Conservation (phyloP, 2,329 filamentous ascomycete genomes). For the Ophiocordyceps camponoti-saundersi region DNA sequence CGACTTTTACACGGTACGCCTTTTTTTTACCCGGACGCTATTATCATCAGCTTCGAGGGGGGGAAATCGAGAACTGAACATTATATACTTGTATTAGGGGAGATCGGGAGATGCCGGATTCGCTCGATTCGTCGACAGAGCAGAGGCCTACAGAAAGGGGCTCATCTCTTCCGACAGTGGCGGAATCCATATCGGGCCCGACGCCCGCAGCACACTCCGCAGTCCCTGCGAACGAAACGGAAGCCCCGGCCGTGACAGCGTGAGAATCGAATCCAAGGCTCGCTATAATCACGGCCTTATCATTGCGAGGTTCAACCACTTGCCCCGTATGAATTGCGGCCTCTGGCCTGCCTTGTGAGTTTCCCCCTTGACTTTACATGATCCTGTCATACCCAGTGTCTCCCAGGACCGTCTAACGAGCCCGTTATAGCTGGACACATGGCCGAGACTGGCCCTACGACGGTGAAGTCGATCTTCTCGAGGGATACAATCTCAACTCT, state of each 20-base stretch:
- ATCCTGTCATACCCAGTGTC: not conserved
- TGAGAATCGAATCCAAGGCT: constrained; percentile 47
- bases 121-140: constrained; percentile 32
- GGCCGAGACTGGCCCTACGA: not conserved
- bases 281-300: constrained; percentile 50
- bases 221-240: constrained; percentile 1
- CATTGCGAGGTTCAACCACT: constrained; percentile 51
- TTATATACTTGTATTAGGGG: constrained; percentile 2
- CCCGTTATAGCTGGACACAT: not conserved
- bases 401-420: not conserved
- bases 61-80: constrained; percentile 1
- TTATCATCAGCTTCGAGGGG: not conserved
- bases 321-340: constrained; percentile 49
- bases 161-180: constrained; percentile 15
- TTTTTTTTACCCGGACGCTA: not conserved
- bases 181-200: constrained; percentile 22
- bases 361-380: not conserved
- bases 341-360: constrained; percentile 53
- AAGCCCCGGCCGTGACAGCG: constrained; percentile 30
- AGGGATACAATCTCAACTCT: not conserved
- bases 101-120: constrained; percentile 48
- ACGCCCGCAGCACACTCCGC: constrained; percentile 11
- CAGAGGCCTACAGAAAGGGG: constrained; percentile 16
- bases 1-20: constrained; percentile 20
- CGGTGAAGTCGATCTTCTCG: not conserved